Conservation (phyloP, 1,284 basidiomycete species). For the Boletus sp. region DNA sequence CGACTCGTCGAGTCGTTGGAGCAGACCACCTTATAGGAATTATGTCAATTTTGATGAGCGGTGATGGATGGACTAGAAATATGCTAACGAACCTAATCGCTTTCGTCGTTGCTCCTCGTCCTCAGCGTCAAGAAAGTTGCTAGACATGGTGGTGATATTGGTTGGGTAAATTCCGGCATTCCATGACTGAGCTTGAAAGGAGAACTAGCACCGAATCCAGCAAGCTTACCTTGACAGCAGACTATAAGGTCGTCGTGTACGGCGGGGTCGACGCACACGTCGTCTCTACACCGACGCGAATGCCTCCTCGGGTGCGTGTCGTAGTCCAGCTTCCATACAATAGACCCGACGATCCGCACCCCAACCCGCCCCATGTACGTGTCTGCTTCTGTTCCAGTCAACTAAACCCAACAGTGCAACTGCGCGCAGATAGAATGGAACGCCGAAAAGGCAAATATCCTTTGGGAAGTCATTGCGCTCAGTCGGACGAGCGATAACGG, state of each 20-base stretch:
- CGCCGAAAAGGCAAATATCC: conserved; percentile 74
- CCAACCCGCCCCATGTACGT: conserved; percentile 69
- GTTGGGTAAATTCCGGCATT: too few species aligned
- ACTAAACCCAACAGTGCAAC: conserved; percentile 24
- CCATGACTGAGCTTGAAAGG: not conserved
- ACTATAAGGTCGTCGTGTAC: not conserved
- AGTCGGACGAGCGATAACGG: conserved; percentile 63
- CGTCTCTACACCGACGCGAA: conserved; percentile 8
- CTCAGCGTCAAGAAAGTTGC: conserved; percentile 38
- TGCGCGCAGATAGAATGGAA: conserved; percentile 74
- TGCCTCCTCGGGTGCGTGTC: conserved; percentile 56
- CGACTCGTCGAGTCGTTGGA: conserved; percentile 31
- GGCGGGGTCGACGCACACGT: not conserved
- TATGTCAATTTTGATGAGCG: not conserved
- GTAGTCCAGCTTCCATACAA: conserved; percentile 77
- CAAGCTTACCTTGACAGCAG: conserved; percentile 8
- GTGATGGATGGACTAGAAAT: not conserved
- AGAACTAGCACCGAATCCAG: conserved; percentile 21
- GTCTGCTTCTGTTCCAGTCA: not conserved
- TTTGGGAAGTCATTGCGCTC: conserved; percentile 82
- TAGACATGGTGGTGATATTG: conserved; percentile 18
- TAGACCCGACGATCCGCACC: conserved; percentile 65
- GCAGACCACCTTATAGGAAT: conserved; percentile 29
- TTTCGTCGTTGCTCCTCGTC: conserved; percentile 40
- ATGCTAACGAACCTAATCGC: conserved; percentile 34